Evolutionary conservation across 176 grass and related monocot genomes (phyloP).

Genomic region (Bonia amplexicaulis): DNA sequence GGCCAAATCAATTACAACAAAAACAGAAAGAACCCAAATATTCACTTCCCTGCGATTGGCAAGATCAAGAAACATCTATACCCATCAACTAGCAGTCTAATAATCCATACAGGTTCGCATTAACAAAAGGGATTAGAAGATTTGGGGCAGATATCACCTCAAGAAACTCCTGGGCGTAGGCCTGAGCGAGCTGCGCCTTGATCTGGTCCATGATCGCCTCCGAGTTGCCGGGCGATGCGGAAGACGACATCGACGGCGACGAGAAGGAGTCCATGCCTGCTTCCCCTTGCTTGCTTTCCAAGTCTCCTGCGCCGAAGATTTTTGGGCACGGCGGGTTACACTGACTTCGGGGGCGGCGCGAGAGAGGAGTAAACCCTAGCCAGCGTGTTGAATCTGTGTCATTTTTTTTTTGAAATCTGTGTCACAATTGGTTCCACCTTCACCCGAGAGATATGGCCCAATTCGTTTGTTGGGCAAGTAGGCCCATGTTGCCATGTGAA

Average conservation of each 20-base stretch:
- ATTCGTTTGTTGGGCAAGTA: rapidly evolving
- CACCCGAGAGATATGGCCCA: background rate
- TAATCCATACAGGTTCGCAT: background rate
- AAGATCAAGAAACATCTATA: background rate
- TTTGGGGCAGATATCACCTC: slow-evolving; percentile 38
- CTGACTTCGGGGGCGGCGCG: slow-evolving; percentile 5
- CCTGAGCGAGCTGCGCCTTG: slow-evolving; percentile 76
- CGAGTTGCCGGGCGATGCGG: slow-evolving; percentile 31
- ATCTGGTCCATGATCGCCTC: slow-evolving; percentile 86
- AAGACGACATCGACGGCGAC: slow-evolving; percentile 56
- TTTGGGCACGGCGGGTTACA: background rate
- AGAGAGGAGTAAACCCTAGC: slow-evolving; percentile 20
- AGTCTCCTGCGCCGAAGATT: background rate
- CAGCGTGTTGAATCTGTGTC: background rate
- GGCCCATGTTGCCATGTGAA: background rate
- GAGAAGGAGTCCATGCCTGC: slow-evolving; percentile 73
- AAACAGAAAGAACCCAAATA: background rate
- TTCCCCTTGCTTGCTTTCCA: slow-evolving; percentile 32
- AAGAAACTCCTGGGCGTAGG: slow-evolving; percentile 78
- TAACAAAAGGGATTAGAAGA: background rate
- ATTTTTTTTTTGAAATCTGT: background rate
- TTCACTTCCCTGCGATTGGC: background rate
- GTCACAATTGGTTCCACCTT: background rate
- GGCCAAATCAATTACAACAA: background rate
- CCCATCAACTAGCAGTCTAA: background rate